Evolutionary conservation across 148 eudicot species (phyloP), one percentile per base, ranked within the genome.

Genomic region (Limonium bicolor): DNA sequence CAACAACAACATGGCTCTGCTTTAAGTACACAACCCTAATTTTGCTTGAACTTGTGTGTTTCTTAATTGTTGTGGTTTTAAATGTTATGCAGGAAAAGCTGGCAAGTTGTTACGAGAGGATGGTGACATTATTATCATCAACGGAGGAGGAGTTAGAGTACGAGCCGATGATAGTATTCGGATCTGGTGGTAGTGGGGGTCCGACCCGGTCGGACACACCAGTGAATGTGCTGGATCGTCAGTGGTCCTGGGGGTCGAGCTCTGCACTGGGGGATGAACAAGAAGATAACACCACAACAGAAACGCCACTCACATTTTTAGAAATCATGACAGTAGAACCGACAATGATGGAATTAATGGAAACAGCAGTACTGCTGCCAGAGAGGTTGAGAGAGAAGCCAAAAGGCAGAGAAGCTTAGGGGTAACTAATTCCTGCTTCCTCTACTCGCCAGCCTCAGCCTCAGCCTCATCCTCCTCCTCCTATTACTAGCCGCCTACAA

Each of bases 61-160:
- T n/a, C 18, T 18, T 10, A 53, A 12, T 29, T 0, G n/a, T n/a
- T 27, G 20, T 14, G 4, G 28, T 5, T 14, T 20, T 5, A 2
- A 15, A 1, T 9, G 5, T 31, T 3, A 28, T 33, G 30, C 69
- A 73, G 75, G 63, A 68, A 3, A 45, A 53, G 18, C 31, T 73
- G 36, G 23, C 32, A 12, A 55, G 21, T 5, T 69, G 79, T 44
- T 61, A 35, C 46, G 49, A 56, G n/a, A 12, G 34, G 48, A 59
- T 73, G 52, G 53, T 66, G 53, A 68, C 48, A 0, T 36, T 67
- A 20, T 62, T 58, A 17, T n/a, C n/a, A n/a, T n/a, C n/a, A n/a
- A n/a, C n/a, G n/a, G n/a, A n/a, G n/a, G n/a, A n/a, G n/a, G 56
- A 31, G 56, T 62, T 54, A 3, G 69, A 65, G 17, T 61, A 63